Conservation (phyloP, 2,329 filamentous ascomycete species). For the Microascus cirrosus region DNA sequence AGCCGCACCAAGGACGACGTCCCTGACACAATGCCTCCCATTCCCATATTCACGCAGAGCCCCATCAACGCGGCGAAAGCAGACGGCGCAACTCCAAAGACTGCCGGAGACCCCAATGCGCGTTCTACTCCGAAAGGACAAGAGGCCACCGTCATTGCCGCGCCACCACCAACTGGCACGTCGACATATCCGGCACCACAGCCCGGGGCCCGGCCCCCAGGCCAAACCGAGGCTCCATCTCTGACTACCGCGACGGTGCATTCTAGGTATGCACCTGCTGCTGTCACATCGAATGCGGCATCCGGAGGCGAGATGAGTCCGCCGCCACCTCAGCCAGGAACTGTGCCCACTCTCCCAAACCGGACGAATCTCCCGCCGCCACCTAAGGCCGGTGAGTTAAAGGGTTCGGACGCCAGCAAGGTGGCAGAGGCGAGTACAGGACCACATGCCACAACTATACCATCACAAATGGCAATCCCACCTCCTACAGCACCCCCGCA, state of each 20-base stretch:
- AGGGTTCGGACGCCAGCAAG: constrained; percentile 7
- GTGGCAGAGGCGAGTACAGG: constrained; percentile 11
- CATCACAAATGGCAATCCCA: constrained; percentile 36
- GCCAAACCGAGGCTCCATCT: constrained; percentile 30
- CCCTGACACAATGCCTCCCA: constrained; percentile 40
- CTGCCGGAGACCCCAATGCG: constrained; percentile 15
- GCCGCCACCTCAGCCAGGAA: constrained; percentile 46
- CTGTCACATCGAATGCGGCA: constrained; percentile 8
- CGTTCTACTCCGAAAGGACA: not conserved
- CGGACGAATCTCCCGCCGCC: constrained; percentile 32
- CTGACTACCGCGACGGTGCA: constrained; percentile 22
- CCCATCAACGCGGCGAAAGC: constrained; percentile 48
- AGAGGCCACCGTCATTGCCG: constrained; percentile 10
- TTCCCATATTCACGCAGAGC: constrained; percentile 47
- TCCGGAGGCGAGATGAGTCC: constrained; percentile 22
- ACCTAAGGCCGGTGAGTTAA: constrained; percentile 36
- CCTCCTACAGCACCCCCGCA: constrained; percentile 27
- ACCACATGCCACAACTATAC: constrained; percentile 30
- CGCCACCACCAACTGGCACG: constrained; percentile 19
- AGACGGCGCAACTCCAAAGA: constrained; percentile 34
- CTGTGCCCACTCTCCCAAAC: constrained; percentile 32
- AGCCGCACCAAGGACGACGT: not conserved
- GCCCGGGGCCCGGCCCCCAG: constrained; percentile 32
- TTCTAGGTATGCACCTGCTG: constrained; percentile 34
- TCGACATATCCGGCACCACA: constrained; percentile 27